Evolutionary conservation across 2,329 filamentous ascomycete species (phyloP), one percentile per base, ranked within the genome.

Genomic region (Diaporthe longicolla): DNA sequence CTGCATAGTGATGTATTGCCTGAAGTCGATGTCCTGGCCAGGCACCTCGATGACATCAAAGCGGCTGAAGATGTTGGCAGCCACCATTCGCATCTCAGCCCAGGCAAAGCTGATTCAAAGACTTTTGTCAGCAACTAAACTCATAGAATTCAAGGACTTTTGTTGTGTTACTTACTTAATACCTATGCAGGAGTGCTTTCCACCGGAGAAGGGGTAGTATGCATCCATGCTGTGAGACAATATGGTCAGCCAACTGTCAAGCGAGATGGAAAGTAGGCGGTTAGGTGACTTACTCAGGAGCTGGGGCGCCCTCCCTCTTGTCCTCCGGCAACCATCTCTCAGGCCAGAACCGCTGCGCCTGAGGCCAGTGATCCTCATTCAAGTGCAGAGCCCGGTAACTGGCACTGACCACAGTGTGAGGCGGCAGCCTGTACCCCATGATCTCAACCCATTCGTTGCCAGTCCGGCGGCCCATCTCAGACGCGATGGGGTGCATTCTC

Each of bases 301-400:
- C 63, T 5, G 63, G 48, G 9, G 63, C 63, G 26, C 17, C 63
- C 17, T 83, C 80, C 32, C 79, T 79, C 0, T 72, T 81, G 71
- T 85, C 83, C n/a, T 87, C 86, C 0, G 84, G 81, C 5, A 90
- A 78, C 88, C 93, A 94, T 52, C 93, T 82, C 82, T 95, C 93
- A 0, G 93, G 93, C 15, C 91, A 83, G 81, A 89, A 96, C 0
- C 80, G 82, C 59, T 94, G 90, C 0, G 90, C 89, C 75, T 95
- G 91, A 0, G 85, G 80, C 78, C 94, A 96, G 40, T 95, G 85
- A 71, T 92, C 89, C 7, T 87, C 85, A 2, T 91, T 87, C 3
- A 92, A 88, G 78, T 95, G 93, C 43, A 95, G 85, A 21, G 95
- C 90, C 93, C 93, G 95, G 0, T 93, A 90, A 68, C 90, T 94